These are phyloP conservation scores for Beauveria rudraprayagi DNA, from an alignment of 2,329 filamentous ascomycete species.

Conservation along the genomic window DNA sequence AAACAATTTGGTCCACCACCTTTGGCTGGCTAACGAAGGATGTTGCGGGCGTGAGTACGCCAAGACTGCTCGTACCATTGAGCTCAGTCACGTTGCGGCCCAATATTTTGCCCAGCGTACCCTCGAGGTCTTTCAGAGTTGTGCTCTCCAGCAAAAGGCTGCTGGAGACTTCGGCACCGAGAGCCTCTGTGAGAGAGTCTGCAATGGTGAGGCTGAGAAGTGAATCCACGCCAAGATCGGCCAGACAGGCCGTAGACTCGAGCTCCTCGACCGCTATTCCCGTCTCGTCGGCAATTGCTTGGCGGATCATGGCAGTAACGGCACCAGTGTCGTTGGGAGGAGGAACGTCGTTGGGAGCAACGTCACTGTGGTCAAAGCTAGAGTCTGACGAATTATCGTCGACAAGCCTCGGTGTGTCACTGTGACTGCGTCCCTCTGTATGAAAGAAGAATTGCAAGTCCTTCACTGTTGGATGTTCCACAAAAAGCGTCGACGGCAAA, in stretches of 20 bases:
- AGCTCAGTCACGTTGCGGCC: background rate
- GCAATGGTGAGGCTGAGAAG: conserved; percentile 7
- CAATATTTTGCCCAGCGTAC: background rate
- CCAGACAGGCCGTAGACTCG: background rate
- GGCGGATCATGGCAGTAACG: background rate
- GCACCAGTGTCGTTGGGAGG: background rate
- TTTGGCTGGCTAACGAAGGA: background rate
- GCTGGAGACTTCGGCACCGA: background rate
- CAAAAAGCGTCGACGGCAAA: background rate
- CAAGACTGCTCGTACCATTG: background rate
- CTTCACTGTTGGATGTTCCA: background rate
- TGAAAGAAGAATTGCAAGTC: background rate
- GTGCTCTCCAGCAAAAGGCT: background rate
- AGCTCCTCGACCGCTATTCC: conserved; percentile 6
- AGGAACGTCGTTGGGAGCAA: background rate
- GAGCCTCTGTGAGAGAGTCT: conserved; percentile 9
- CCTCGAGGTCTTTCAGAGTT: background rate
- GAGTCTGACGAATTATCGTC: background rate
- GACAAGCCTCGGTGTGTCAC: background rate
- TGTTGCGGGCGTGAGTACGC: background rate
- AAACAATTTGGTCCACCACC: background rate
- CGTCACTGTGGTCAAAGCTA: background rate
- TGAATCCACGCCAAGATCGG: conserved; percentile 11
- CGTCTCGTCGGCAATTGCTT: conserved; percentile 12
- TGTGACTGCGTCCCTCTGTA: background rate